phyloP scores from a whole-genome alignment of 805 yeast genomes.

The Schwanniomyces sp. region DNA sequence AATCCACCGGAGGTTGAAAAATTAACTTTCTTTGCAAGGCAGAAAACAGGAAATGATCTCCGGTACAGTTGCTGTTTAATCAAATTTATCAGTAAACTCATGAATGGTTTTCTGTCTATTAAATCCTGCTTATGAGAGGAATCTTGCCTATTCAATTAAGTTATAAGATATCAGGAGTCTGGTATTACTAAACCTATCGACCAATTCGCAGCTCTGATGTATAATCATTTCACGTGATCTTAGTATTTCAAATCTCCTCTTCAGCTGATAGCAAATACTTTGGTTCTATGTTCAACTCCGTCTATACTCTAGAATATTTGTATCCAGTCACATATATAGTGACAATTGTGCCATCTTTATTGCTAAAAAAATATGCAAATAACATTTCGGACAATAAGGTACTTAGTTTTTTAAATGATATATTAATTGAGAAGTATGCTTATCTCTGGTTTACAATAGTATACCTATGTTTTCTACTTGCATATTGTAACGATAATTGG shows the following conservation, averaged over 20 bases:
- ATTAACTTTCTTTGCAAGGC: background rate
- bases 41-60: background rate
- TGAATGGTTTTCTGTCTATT: background rate
- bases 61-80: background rate
- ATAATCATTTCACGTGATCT: conserved; percentile 12
- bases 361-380: conserved; percentile 10
- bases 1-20: background rate
- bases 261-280: background rate
- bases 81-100: background rate
- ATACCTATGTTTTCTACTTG: conserved; percentile 12
- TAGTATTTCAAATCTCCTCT: background rate
- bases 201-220: background rate
- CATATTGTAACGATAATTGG: conserved; percentile 3
- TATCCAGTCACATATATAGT: conserved; percentile 14
- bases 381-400: conserved; percentile 11
- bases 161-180: background rate
- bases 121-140: background rate
- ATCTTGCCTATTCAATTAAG: background rate
- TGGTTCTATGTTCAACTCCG: background rate
- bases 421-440: conserved; percentile 26
- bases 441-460: conserved; percentile 27
- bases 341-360: conserved; percentile 20
- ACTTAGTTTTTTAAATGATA: conserved; percentile 15
- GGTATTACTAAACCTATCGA: background rate
- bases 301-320: background rate